Evolutionary conservation across 805 yeast species (phyloP).

Genomic region (Sugiyamaella mastotermitis): DNA sequence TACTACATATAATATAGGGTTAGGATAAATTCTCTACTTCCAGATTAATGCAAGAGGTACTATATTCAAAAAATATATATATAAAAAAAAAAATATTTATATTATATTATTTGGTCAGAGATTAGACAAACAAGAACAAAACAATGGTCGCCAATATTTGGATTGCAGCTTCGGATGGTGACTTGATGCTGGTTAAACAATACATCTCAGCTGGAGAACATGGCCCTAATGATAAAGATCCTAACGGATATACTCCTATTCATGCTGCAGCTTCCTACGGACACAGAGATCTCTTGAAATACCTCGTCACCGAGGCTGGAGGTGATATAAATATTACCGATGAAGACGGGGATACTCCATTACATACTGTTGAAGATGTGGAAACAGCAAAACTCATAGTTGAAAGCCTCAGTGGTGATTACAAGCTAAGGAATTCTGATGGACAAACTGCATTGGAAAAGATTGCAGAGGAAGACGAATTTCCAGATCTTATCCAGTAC

Average conservation of each 20-base stretch:
- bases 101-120: too few species aligned
- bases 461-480: slow-evolving; percentile 80
- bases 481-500: slow-evolving; percentile 68
- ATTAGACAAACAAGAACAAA: background rate
- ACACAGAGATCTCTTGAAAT: slow-evolving; percentile 58
- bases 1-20: too few species aligned
- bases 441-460: slow-evolving; percentile 68
- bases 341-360: slow-evolving; percentile 89
- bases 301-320: slow-evolving; percentile 45
- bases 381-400: slow-evolving; percentile 60
- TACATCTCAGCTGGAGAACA: slow-evolving; percentile 45
- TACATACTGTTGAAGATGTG: slow-evolving; percentile 80
- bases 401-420: slow-evolving; percentile 64
- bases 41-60: too few species aligned
- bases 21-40: too few species aligned
- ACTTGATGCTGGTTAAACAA: slow-evolving; percentile 50
- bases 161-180: slow-evolving; percentile 92
- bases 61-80: background rate
- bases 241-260: slow-evolving; percentile 92
- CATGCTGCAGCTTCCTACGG: slow-evolving; percentile 98
- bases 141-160: slow-evolving; percentile 57
- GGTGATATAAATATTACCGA: slow-evolving; percentile 84
- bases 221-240: slow-evolving; percentile 72
- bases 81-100: background rate
- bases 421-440: slow-evolving; percentile 56